Conservation (phyloP, 2,329 filamentous ascomycete genomes). For the Hymenoscyphus infarciens region DNA sequence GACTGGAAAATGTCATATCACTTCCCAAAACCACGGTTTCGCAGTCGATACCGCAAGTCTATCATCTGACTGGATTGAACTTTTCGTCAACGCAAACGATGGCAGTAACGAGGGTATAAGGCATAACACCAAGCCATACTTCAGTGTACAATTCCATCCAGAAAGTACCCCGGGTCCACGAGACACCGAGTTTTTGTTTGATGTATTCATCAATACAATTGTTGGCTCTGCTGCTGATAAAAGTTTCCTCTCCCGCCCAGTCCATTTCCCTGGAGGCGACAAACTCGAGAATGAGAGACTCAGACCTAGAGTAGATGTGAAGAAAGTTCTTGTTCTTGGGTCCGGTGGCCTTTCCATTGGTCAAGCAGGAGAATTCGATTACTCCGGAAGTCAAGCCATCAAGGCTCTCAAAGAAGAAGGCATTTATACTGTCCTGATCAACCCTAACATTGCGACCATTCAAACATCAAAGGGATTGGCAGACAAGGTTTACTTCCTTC, state of each 20-base stretch:
- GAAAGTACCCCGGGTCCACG: slow-evolving; percentile 93
- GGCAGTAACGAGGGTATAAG: slow-evolving; percentile 97
- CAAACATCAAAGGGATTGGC: slow-evolving; percentile 97
- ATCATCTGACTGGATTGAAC: slow-evolving; percentile 78
- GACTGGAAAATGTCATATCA: slow-evolving; percentile 96
- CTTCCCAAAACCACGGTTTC: slow-evolving; percentile 96
- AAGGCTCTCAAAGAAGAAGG: slow-evolving; percentile 97
- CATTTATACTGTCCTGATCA: slow-evolving; percentile 97
- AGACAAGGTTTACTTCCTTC: slow-evolving; percentile 98
- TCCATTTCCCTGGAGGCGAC: slow-evolving; percentile 83
- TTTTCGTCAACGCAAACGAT: slow-evolving; percentile 98
- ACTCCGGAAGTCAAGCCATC: slow-evolving; percentile 97
- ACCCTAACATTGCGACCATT: slow-evolving; percentile 98
- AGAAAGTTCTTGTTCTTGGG: slow-evolving; percentile 92
- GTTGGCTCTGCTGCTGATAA: slow-evolving; percentile 65
- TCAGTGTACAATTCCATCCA: slow-evolving; percentile 99
- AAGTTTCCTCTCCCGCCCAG: slow-evolving; percentile 65
- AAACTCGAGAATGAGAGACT: slow-evolving; percentile 72
- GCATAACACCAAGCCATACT: slow-evolving; percentile 80
- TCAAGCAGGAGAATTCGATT: slow-evolving; percentile 97
- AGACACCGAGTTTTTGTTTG: slow-evolving; percentile 95
- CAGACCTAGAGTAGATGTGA: slow-evolving; percentile 77
- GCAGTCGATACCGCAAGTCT: slow-evolving; percentile 81
- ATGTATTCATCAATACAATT: slow-evolving; percentile 90
- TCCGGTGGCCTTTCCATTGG: slow-evolving; percentile 95